Conservation (phyloP, 2,329 filamentous ascomycete genomes). For the Phaeosphaeriaceae sp. region DNA sequence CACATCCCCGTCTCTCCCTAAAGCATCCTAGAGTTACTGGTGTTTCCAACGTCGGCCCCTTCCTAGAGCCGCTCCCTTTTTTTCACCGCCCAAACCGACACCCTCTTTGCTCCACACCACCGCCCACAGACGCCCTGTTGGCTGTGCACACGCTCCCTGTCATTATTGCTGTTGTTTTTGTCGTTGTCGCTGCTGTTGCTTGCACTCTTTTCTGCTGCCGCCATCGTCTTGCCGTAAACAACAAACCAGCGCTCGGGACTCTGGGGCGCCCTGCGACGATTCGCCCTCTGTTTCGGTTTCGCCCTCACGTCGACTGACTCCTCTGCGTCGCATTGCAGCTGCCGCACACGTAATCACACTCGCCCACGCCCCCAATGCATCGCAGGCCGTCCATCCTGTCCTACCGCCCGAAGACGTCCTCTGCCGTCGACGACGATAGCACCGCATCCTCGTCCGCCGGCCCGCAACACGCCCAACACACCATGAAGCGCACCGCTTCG, state of each 20-base stretch:
- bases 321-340: conserved; percentile 4
- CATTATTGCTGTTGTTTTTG: not conserved
- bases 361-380: conserved; percentile 39
- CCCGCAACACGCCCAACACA: conserved; percentile 6
- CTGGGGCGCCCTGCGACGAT: conserved; percentile 4
- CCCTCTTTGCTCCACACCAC: not conserved
- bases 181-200: not conserved
- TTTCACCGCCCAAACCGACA: conserved; percentile 4
- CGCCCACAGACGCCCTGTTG: not conserved
- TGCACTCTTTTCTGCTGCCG: conserved; percentile 5
- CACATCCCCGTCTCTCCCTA: conserved; percentile 8
- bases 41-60: not conserved
- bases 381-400: conserved; percentile 45
- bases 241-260: not conserved
- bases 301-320: conserved; percentile 10
- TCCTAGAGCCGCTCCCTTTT: conserved; percentile 3
- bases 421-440: conserved; percentile 52
- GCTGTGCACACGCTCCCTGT: conserved; percentile 19
- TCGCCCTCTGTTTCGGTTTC: conserved; percentile 10
- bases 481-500: conserved; percentile 48
- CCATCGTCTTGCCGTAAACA: not conserved
- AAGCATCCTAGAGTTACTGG: not conserved
- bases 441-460: conserved; percentile 13
- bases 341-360: conserved; percentile 8
- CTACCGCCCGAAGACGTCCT: conserved; percentile 50